Conservation (phyloP, 352 stramenopile genomes). For the Pythium diclinum region DNA sequence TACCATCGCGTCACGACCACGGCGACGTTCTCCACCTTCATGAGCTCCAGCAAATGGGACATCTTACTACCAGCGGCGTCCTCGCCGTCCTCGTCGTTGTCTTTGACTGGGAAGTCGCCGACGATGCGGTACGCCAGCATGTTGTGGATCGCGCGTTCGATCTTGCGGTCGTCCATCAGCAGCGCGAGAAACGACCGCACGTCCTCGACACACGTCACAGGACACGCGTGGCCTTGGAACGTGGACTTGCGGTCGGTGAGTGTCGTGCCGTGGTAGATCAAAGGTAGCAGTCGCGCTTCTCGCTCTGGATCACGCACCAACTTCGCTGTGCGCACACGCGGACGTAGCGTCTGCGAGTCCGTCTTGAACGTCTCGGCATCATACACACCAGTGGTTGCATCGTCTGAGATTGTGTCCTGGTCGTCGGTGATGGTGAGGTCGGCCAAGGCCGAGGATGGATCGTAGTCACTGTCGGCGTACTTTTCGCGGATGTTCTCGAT, state of each 20-base stretch:
- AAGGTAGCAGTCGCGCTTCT: conserved; percentile 44
- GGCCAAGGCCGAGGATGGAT: conserved; percentile 15
- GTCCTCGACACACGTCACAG: conserved; percentile 62
- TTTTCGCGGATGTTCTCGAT: conserved; percentile 78
- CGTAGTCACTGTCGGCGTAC: conserved; percentile 48
- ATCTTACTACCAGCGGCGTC: conserved; percentile 79
- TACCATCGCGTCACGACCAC: conserved; percentile 87
- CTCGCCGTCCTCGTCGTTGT: conserved; percentile 88
- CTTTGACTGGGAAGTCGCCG: conserved; percentile 64
- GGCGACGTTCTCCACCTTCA: conserved; percentile 74
- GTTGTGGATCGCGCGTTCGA: conserved; percentile 84
- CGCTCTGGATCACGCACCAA: conserved; percentile 50
- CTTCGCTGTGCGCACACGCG: conserved; percentile 61
- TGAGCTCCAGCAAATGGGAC: conserved; percentile 77
- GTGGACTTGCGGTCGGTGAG: conserved; percentile 84
- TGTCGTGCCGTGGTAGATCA: conserved; percentile 65
- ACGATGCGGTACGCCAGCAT: conserved; percentile 87
- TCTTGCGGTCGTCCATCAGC: conserved; percentile 78
- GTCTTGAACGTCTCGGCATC: conserved; percentile 39
- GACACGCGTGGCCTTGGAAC: conserved; percentile 72
- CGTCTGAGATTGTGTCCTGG: conserved; percentile 12
- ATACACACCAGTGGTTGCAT: conserved; percentile 12
- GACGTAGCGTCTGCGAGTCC: conserved; percentile 56
- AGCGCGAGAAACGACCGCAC: conserved; percentile 77
- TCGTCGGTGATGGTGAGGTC: conserved; percentile 3